Conservation (phyloP, 2,329 filamentous ascomycete genomes). For the Aureobasidium uvarum region DNA sequence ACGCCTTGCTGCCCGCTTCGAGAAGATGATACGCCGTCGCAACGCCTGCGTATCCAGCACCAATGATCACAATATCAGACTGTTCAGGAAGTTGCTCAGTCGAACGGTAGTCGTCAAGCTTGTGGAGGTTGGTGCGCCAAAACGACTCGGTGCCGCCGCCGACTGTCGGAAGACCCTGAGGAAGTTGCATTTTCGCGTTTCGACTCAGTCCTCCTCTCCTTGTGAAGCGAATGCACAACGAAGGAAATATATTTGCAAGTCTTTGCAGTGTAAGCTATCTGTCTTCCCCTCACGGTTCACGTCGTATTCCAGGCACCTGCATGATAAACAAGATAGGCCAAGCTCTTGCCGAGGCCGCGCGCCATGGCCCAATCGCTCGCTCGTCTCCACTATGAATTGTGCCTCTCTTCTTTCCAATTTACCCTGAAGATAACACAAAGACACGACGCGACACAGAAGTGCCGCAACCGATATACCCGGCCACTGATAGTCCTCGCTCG, state of each 20-base stretch:
- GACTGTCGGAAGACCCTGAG: conserved; percentile 18
- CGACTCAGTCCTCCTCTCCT: background rate
- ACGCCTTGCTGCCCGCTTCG: conserved; percentile 42
- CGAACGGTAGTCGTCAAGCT: conserved; percentile 58
- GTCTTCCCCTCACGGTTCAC: background rate
- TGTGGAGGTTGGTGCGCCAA: conserved; percentile 45
- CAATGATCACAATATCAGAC: conserved; percentile 67
- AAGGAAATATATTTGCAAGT: background rate
- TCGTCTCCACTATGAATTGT: background rate
- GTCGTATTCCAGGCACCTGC: background rate
- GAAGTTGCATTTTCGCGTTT: background rate
- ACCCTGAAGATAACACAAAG: background rate
- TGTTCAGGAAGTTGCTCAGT: conserved; percentile 59
- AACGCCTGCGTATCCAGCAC: conserved; percentile 68
- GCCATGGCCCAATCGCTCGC: background rate
- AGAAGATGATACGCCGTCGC: conserved; percentile 35
- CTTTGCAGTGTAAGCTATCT: background rate
- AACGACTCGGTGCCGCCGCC: conserved; percentile 36
- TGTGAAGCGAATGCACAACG: background rate
- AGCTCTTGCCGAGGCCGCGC: conserved; percentile 5
- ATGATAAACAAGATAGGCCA: background rate
- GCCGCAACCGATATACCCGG: background rate
- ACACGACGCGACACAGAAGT: background rate
- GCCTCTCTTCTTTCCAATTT: background rate
- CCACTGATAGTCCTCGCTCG: background rate